phyloP scores from a whole-genome alignment of 1,139 yeast species.

The Hansenula sp. region DNA sequence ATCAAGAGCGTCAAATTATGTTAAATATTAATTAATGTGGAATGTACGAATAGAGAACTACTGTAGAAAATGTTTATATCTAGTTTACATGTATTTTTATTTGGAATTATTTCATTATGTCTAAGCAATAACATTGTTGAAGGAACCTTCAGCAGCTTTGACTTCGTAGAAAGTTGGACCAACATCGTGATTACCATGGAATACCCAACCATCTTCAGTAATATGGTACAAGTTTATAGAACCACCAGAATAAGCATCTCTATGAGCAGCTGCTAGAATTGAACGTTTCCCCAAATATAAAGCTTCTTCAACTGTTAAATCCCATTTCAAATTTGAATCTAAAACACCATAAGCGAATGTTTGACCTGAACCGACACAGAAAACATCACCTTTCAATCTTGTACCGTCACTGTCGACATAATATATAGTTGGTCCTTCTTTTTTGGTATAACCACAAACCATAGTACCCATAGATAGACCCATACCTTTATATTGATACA shows the following conservation, averaged over 20 bases:
- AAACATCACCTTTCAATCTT: constrained; percentile 87
- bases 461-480: constrained; percentile 99
- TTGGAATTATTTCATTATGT: not conserved
- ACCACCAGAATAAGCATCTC: constrained; percentile 99
- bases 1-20: too few relatives aligned
- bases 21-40: not conserved
- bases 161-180: constrained; percentile 91
- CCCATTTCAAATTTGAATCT: constrained; percentile 90
- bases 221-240: constrained; percentile 90
- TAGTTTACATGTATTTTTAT: not conserved
- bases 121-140: constrained; percentile 77
- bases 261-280: constrained; percentile 94
- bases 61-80: not conserved
- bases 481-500: constrained; percentile 93
- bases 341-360: constrained; percentile 99
- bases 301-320: constrained; percentile 87
- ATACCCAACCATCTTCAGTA: constrained; percentile 90
- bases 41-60: not conserved
- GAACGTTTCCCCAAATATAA: constrained; percentile 91
- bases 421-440: constrained; percentile 92
- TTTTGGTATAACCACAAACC: constrained; percentile 95
- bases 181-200: constrained; percentile 92
- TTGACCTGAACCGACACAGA: constrained; percentile 99
- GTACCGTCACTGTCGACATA: constrained; percentile 98
- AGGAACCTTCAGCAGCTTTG: constrained; percentile 83